Evolutionary conservation across 106 monocot genomes (phyloP).

Genomic region (Narthecium ossifragum): DNA sequence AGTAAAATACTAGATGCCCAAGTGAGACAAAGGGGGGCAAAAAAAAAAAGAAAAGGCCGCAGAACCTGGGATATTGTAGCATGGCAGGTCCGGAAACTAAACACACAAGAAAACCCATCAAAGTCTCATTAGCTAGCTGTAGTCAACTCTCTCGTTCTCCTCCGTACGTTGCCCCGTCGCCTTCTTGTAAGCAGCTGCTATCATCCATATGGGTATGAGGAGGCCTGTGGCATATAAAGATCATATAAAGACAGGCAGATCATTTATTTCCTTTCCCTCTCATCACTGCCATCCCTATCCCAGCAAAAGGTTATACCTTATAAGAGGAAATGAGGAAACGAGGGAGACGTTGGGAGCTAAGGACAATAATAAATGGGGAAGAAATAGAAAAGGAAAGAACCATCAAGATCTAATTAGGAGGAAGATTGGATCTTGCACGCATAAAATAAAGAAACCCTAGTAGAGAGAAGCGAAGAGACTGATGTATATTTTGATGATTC

Average conservation of each 20-base stretch:
- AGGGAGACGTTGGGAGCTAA: background rate
- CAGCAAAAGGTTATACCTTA: too few relatives aligned
- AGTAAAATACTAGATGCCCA: background rate
- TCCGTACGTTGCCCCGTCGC: constrained; percentile 10
- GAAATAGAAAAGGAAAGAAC: background rate
- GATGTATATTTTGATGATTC: constrained; percentile 1
- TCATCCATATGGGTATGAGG: constrained; percentile 21
- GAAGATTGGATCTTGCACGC: background rate
- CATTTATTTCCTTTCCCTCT: constrained; percentile 5
- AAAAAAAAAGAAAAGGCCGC: too few relatives aligned
- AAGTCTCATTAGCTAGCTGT: constrained; percentile 4
- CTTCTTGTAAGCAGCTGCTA: background rate
- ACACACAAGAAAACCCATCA: too few relatives aligned
- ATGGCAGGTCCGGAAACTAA: too few relatives aligned
- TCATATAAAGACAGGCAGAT: too few relatives aligned
- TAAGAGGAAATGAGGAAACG: background rate
- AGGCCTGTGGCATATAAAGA: constrained; percentile 13
- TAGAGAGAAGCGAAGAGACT: background rate
- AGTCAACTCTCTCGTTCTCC: too few relatives aligned
- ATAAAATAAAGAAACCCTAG: constrained; percentile 11
- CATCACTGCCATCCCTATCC: background rate
- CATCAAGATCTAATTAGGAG: constrained; percentile 31
- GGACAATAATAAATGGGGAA: constrained; percentile 8
- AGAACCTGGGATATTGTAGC: too few relatives aligned
- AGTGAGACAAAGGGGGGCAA: background rate